Evolutionary conservation across 805 yeast genomes (phyloP).

Genomic region (Saturnispora silvae): DNA sequence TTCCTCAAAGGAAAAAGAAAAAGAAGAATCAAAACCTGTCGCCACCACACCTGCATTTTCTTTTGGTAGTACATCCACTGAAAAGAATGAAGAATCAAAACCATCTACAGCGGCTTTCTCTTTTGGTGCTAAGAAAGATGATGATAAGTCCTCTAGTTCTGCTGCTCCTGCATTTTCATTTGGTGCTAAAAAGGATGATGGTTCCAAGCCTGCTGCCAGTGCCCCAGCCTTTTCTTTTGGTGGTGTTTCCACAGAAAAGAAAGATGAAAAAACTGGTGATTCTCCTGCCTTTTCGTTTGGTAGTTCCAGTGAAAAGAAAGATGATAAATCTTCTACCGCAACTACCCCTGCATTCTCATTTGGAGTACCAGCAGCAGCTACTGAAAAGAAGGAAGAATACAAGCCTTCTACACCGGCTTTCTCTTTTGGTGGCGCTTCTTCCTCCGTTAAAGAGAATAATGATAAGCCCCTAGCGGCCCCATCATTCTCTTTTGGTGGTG

Average conservation of each 20-base stretch:
- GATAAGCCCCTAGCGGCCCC: not conserved
- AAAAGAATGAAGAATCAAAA: not conserved
- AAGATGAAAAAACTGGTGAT: not conserved
- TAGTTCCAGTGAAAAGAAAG: not conserved
- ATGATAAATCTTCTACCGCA: not conserved
- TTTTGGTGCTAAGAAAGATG: constrained; percentile 1
- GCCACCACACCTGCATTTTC: constrained; percentile 1
- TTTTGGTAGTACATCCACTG: not conserved
- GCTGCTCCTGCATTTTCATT: not conserved
- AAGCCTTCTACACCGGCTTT: not conserved
- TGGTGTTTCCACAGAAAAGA: not conserved
- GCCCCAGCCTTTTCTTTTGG: not conserved
- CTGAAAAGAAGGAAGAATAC: not conserved
- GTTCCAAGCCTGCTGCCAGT: not conserved
- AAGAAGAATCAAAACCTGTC: no score
- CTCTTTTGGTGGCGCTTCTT: not conserved
- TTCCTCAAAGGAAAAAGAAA: not conserved
- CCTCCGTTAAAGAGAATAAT: not conserved
- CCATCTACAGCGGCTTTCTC: constrained; percentile 3
- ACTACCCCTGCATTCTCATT: not conserved
- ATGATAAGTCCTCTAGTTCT: not conserved
- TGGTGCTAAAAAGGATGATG: constrained; percentile 3
- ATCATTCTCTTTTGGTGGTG: not conserved
- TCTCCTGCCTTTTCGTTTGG: constrained; percentile 1
- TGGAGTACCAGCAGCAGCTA: not conserved